Percentiles rank a stretch among this genome's conserved stretches.
These are phyloP conservation scores for Hyaloscypha hepaticicola DNA, from an alignment of 495 filamentous ascomycete genomes.

Conservation along the genomic window DNA sequence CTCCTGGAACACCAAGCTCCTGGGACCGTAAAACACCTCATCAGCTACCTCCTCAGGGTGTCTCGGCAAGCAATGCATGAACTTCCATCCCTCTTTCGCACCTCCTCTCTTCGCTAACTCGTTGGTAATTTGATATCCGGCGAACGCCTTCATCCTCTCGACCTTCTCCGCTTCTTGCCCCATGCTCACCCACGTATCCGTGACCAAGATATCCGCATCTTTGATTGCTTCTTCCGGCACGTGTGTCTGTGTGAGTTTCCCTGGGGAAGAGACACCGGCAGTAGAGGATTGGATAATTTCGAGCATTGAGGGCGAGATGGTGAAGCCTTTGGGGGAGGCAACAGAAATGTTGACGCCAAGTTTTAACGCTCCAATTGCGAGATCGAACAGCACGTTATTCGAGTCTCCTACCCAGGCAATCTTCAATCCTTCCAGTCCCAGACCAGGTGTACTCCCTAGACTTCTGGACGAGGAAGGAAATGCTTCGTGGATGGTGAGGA, in stretches of 20 bases:
- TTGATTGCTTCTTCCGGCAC: conserved; percentile 87
- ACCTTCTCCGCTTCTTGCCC: conserved; percentile 85
- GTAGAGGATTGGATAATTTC: conserved; percentile 63
- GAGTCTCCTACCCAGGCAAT: conserved; percentile 96
- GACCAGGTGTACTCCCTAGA: conserved; percentile 37
- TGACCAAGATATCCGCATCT: conserved; percentile 85
- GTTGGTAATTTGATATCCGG: conserved; percentile 84
- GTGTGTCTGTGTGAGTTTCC: conserved; percentile 68
- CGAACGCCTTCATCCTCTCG: conserved; percentile 75
- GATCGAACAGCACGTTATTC: conserved; percentile 94
- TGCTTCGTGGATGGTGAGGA: conserved; percentile 82
- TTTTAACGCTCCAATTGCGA: conserved; percentile 82
- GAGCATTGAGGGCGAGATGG: conserved; percentile 69
- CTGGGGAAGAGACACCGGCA: conserved; percentile 53
- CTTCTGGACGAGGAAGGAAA: conserved; percentile 47
- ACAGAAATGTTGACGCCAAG: conserved; percentile 82
- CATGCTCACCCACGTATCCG: conserved; percentile 98
- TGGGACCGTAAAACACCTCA: conserved; percentile 83
- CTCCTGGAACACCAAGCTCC: conserved; percentile 86
- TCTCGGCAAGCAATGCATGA: conserved; percentile 98
- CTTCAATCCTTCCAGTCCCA: conserved; percentile 79
- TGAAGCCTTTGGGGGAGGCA: conserved; percentile 81
- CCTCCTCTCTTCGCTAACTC: conserved; percentile 80
- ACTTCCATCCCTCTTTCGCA: conserved; percentile 88
- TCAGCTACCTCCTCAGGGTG: conserved; percentile 92